Evolutionary conservation across 768 basidiomycete genomes (phyloP).

Genomic region (Thelephora ganbajun): DNA sequence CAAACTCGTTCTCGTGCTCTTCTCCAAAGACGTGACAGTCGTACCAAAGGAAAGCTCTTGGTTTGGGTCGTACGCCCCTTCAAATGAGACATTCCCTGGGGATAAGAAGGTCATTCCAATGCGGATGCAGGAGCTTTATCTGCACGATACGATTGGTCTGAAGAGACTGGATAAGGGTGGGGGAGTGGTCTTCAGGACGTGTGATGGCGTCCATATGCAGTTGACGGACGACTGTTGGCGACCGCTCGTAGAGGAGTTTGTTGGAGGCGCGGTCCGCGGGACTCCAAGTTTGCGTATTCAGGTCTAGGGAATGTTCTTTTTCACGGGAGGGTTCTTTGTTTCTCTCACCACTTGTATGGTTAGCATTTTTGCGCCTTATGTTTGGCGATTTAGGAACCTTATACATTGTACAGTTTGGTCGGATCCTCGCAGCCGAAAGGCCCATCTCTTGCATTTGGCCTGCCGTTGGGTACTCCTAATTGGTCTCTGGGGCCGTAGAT

Average conservation of each 20-base stretch:
- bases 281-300: no score
- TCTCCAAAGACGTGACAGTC: slow-evolving; percentile 61
- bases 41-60: slow-evolving; percentile 77
- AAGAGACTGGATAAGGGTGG: slow-evolving; percentile 54
- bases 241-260: slow-evolving; percentile 17
- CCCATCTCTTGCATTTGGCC: no score
- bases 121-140: slow-evolving; percentile 58
- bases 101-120: slow-evolving; percentile 46
- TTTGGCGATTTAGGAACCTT: no score
- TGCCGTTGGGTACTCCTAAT: no score
- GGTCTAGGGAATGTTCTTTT: no score
- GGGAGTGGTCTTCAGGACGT: slow-evolving; percentile 42
- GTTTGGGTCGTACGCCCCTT: slow-evolving; percentile 61
- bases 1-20: slow-evolving; percentile 60
- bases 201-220: slow-evolving; percentile 69
- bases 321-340: no score
- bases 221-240: slow-evolving; percentile 25
- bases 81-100: slow-evolving; percentile 18
- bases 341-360: no score
- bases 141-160: slow-evolving; percentile 74
- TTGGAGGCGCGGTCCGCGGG: slow-evolving; percentile 9
- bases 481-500: no score
- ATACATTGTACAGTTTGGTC: no score
- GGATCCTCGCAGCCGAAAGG: no score
- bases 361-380: no score